Conservation (phyloP, 306 rosid genomes). For the Crotalaria pallida region DNA sequence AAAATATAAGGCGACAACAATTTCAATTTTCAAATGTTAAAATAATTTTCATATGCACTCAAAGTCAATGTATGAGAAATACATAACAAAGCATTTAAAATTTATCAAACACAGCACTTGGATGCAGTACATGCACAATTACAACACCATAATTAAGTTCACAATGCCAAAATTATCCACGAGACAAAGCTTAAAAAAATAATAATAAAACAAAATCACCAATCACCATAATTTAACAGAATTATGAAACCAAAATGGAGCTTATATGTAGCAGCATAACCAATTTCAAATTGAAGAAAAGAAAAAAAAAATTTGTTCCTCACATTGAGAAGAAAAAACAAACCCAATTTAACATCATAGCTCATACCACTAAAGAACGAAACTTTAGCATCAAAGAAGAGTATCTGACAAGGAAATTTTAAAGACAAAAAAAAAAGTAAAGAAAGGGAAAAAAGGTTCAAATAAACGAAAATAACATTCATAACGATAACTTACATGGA, state of each 20-base stretch:
- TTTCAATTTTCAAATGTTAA: background rate
- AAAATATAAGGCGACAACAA: constrained; percentile 7
- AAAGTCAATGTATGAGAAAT: background rate
- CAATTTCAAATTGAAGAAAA: background rate
- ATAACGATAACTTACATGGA: background rate
- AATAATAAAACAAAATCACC: background rate
- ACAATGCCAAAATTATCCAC: background rate
- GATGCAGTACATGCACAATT: background rate
- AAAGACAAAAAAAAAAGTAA: background rate
- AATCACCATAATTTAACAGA: too few species aligned
- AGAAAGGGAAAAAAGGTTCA: background rate
- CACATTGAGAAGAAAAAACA: background rate
- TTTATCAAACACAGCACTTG: background rate
- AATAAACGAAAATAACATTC: background rate
- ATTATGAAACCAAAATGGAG: background rate
- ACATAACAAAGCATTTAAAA: background rate
- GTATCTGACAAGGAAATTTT: background rate
- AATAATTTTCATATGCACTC: background rate
- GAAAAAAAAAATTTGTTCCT: background rate
- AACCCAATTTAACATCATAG: constrained; percentile 1
- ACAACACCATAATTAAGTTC: background rate
- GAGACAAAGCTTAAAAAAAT: background rate
- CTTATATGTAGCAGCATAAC: background rate
- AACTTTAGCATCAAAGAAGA: background rate
- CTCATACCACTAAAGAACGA: background rate